Evolutionary conservation across 306 rosid species (phyloP), one percentile per base, ranked within the genome.

Genomic region (Mimosa pudica): DNA sequence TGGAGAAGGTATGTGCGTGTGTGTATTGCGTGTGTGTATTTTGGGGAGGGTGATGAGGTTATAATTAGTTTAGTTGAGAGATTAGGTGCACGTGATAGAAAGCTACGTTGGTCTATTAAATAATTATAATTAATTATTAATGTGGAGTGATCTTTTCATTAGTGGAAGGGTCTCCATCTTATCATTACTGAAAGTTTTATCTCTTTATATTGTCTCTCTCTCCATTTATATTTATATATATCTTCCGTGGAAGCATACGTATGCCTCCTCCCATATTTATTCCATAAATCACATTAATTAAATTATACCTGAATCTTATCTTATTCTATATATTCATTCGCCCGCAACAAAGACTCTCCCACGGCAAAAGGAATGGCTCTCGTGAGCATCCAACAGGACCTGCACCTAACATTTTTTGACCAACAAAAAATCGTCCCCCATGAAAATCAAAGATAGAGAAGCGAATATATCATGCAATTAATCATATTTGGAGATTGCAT

Each of bases 81-180:
- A 54, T 55, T 8, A 45, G 68, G 45, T 6, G 58, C 82, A 70
- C 76, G 73, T 78, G 85, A 75, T 54, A n/a, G 66, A 70, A 61
- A 70, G 74, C 18, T 13, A 36, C 65, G 33, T 35, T 73, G 18
- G 70, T 60, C 60, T 74, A 74, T 74, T 60, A 20, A 81, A 79
- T 30, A 81, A 79, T 30, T 58, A 38, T 38, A 16, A 74, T 74
- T 18, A 57, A 57, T 60, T 20, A 60, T 24, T 60, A 60, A 60
- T 4, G 61, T 78, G 30, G 38, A 52, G 36, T 62, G 67, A 51
- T 30, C 55, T 49, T 76, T 68, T 47, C 46, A 54, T 79, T 72
- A 79, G 84, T 76, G 80, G 82, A 76, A 72, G 75, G 52, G 83
- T 85, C 85, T 70, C 76, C 45, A 67, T 82, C 86, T 82, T 79